These are phyloP conservation scores for Solanum virginianum DNA, from an alignment of 257 asterid genomes.

Conservation along the genomic window DNA sequence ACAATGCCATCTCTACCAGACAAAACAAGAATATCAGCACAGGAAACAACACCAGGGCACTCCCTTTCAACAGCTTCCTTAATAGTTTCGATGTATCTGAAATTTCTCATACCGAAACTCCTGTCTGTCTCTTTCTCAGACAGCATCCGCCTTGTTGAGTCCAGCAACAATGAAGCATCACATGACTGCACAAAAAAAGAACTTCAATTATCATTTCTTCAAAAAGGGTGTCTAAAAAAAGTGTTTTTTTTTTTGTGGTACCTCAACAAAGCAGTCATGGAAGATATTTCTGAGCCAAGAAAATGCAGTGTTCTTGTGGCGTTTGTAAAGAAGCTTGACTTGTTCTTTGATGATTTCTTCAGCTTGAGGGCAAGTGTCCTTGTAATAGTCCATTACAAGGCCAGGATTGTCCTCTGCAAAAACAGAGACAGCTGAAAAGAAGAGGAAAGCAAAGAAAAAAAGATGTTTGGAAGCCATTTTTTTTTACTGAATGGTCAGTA, in stretches of 20 bases:
- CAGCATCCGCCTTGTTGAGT: constrained; percentile 71
- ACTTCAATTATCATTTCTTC: background rate
- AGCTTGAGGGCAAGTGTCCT: constrained; percentile 91
- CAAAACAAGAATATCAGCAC: constrained; percentile 83
- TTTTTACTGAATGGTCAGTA: background rate
- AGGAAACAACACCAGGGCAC: constrained; percentile 91
- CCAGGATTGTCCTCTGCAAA: constrained; percentile 34
- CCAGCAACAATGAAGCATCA: constrained; percentile 93
- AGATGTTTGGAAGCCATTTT: constrained; percentile 32
- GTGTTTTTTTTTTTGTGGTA: background rate
- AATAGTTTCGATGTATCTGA: constrained; percentile 74
- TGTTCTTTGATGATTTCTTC: constrained; percentile 87
- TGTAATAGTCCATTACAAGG: constrained; percentile 63
- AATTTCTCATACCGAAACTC: constrained; percentile 97
- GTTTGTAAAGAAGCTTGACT: constrained; percentile 84
- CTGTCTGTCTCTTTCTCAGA: constrained; percentile 90
- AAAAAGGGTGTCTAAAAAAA: background rate
- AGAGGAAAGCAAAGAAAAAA: constrained; percentile 28
- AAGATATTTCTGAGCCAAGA: constrained; percentile 97
- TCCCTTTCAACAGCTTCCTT: constrained; percentile 93
- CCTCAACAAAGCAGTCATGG: constrained; percentile 98
- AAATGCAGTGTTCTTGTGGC: constrained; percentile 98
- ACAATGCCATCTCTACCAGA: constrained; percentile 90
- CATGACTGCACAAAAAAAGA: constrained; percentile 44
- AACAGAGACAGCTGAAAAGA: constrained; percentile 17